These are phyloP conservation scores for Boletus coccyginus DNA, from an alignment of 768 basidiomycete species.

Conservation along the genomic window DNA sequence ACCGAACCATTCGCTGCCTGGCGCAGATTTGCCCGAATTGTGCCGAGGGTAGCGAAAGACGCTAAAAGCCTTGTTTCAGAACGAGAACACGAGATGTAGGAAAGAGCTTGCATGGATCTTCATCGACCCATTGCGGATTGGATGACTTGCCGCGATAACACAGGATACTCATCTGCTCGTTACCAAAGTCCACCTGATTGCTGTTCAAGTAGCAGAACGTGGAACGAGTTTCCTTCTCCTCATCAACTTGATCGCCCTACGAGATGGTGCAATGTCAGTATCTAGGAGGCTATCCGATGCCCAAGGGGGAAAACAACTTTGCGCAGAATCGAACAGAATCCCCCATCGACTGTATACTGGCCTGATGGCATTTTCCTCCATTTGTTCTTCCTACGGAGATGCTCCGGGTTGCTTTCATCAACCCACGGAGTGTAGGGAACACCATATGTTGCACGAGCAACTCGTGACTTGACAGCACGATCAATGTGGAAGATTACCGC, in stretches of 20 bases:
- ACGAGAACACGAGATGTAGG: background rate
- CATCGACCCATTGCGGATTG: constrained; percentile 5
- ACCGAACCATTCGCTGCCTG: background rate
- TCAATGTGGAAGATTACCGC: constrained; percentile 4
- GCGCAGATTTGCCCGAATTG: background rate
- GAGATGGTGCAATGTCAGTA: background rate
- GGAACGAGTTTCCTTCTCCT: background rate
- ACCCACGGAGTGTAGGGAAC: background rate
- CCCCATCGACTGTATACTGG: background rate
- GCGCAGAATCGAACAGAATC: background rate
- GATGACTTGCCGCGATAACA: constrained; percentile 2
- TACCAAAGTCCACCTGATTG: background rate
- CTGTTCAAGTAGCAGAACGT: background rate
- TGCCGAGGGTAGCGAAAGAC: background rate
- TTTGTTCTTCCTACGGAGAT: background rate
- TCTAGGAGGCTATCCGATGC: background rate
- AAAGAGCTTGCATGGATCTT: constrained; percentile 2
- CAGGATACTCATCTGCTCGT: background rate
- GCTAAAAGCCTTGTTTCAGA: background rate
- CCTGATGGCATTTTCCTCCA: background rate
- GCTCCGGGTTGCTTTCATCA: constrained; percentile 1
- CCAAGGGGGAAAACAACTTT: background rate
- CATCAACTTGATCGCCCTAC: constrained; percentile 3
- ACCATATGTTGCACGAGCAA: constrained; percentile 5
- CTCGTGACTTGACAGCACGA: background rate